Conservation (phyloP, 768 basidiomycete species). For the Macrocybe gigantea region DNA sequence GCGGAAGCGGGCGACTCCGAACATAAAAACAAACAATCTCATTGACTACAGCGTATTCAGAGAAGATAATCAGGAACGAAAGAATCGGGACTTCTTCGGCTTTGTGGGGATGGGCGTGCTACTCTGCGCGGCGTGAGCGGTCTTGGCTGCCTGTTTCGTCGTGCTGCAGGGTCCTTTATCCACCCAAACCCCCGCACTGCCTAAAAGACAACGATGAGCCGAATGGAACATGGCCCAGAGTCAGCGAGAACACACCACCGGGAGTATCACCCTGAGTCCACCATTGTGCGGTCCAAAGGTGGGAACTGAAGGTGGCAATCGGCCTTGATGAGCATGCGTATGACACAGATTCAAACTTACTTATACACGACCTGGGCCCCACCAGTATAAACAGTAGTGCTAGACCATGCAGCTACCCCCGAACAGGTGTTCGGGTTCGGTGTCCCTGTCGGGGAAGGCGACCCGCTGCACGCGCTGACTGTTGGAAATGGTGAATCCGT, state of each 20-base stretch:
- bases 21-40: too few species aligned
- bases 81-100: slow-evolving; percentile 19
- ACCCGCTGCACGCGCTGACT: slow-evolving; percentile 52
- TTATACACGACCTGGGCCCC: slow-evolving; percentile 46
- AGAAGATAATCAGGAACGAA: slow-evolving; percentile 8
- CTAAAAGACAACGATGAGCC: slow-evolving; percentile 18
- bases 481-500: not conserved
- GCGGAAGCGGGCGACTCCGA: too few species aligned
- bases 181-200: slow-evolving; percentile 46
- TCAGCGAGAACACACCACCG: slow-evolving; percentile 17
- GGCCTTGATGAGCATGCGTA: slow-evolving; percentile 3
- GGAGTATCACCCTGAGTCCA: slow-evolving; percentile 57
- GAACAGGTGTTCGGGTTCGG: slow-evolving; percentile 32
- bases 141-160: slow-evolving; percentile 13
- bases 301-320: slow-evolving; percentile 19
- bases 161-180: slow-evolving; percentile 48
- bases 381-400: slow-evolving; percentile 39
- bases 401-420: slow-evolving; percentile 48
- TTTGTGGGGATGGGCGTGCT: slow-evolving; percentile 1
- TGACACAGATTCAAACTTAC: slow-evolving; percentile 24
- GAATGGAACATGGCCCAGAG: too few species aligned
- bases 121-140: slow-evolving; percentile 4
- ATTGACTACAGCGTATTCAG: too few species aligned
- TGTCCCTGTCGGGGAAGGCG: slow-evolving; percentile 18
- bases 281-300: slow-evolving; percentile 48